These are phyloP conservation scores for Stagonosporopsis cucurbitacearum DNA, from an alignment of 2,329 filamentous ascomycete species.

Conservation along the genomic window DNA sequence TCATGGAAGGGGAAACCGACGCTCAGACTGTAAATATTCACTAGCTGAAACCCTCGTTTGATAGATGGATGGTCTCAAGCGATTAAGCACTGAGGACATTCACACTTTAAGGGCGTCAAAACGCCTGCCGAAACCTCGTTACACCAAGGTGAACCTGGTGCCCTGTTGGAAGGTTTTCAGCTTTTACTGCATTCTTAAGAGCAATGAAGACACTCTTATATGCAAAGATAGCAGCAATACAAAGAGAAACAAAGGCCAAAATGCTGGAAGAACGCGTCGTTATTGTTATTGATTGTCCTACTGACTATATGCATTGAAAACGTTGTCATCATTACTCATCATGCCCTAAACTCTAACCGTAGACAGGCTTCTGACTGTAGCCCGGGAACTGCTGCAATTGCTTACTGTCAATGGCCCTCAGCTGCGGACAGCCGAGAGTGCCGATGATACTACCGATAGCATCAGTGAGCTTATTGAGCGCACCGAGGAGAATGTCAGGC, in stretches of 20 bases:
- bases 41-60: neutral
- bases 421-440: conserved; percentile 24
- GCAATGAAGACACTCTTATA: too few relatives aligned
- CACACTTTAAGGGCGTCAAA: too few relatives aligned
- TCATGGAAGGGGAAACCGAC: neutral
- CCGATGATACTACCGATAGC: conserved; percentile 25
- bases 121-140: too few relatives aligned
- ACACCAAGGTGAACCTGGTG: too few relatives aligned
- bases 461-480: conserved; percentile 21
- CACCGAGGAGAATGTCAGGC: conserved; percentile 28
- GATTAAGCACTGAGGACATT: too few relatives aligned
- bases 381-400: conserved; percentile 30
- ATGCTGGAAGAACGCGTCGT: too few relatives aligned
- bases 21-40: neutral
- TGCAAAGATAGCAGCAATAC: too few relatives aligned
- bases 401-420: conserved; percentile 22
- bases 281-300: neutral
- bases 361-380: conserved; percentile 26
- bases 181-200: too few relatives aligned
- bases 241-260: too few relatives aligned
- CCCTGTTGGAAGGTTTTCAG: too few relatives aligned
- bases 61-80: too few relatives aligned
- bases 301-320: neutral
- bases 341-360: conserved; percentile 11
- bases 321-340: neutral